Percentiles rank a stretch among this genome's conserved stretches.
These are phyloP conservation scores for Scheffersomyces segobiensis DNA, from an alignment of 1,139 yeast species.

Conservation along the genomic window DNA sequence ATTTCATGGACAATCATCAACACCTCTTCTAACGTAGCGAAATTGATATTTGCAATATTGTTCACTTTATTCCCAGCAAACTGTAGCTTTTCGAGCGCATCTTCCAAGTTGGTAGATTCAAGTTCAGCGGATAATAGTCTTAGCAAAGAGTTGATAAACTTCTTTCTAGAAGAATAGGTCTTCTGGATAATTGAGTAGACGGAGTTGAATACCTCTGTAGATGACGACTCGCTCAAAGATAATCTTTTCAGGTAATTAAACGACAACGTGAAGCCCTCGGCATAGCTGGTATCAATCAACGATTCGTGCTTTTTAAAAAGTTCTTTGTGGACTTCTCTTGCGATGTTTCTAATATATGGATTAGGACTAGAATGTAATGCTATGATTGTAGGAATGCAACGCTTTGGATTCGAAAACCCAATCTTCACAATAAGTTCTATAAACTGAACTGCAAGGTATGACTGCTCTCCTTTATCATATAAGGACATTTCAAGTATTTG, in stretches of 20 bases:
- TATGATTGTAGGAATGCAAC: conserved; percentile 65
- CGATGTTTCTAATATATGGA: conserved; percentile 44
- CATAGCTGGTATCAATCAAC: conserved; percentile 62
- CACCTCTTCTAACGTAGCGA: conserved; percentile 43
- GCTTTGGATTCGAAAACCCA: conserved; percentile 76
- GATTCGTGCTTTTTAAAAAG: conserved; percentile 69
- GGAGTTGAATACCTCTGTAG: conserved; percentile 17
- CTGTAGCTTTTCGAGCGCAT: conserved; percentile 8
- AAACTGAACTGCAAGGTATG: conserved; percentile 53
- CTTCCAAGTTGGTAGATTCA: background rate
- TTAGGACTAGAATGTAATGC: conserved; percentile 64
- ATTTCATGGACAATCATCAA: conserved; percentile 14
- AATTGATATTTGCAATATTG: conserved; percentile 44
- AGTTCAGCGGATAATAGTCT: conserved; percentile 23
- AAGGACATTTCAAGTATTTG: conserved; percentile 51
- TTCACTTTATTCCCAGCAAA: conserved; percentile 28
- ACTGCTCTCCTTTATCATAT: conserved; percentile 42
- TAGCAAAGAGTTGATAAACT: conserved; percentile 35
- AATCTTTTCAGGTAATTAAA: conserved; percentile 40
- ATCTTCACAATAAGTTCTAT: conserved; percentile 55
- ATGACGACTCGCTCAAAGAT: conserved; percentile 14
- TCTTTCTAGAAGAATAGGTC: conserved; percentile 46
- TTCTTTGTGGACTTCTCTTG: conserved; percentile 53
- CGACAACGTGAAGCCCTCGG: conserved; percentile 64
- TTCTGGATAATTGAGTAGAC: conserved; percentile 47